Base-by-base conservation (phyloP, 2,329 filamentous ascomycete genomes). In the Talaromyces sp. region DNA sequence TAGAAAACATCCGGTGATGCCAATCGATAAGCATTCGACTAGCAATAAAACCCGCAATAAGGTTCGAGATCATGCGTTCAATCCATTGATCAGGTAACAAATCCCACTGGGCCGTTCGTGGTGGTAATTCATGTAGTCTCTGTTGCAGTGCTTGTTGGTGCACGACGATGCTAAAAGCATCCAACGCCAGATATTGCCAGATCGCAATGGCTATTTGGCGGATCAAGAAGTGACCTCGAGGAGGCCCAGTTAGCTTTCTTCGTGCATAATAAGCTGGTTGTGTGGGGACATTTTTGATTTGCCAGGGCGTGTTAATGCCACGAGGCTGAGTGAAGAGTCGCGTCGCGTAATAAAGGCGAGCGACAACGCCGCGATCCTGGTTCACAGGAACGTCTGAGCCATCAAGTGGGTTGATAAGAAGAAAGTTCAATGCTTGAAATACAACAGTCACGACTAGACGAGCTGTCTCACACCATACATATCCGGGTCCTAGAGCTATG, bases 131-230 rank as follows among this genome's bases (percentile, higher is more conserved):
- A 8, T 17, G 14, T 9, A 45, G 37, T 1, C 37, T 29, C 20
- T 37, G 40, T 6, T 42, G 33, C 8, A 44, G 16, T 10, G 50
- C 49, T 4, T 57, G 36, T 13, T 19, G 11, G 11, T 24, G 13
- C 3, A 51, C 45, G 16, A 55, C 16, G 1, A 37, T 22, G 14
- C 41, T 17, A 6, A 50, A 33, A 3, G 55, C 9, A 52, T 64
- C 57, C 9, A 65, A 27, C 4, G 51, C 40, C 10, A 64, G 33
- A 33, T 60, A 64, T 33, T 65, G 62, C 61, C 65, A 66, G 2
- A 45, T 6, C 3, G 57, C 20, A 17, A 68, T 57, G 0, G 40
- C 46, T 4, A 40, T n/a, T 24, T 68, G 63, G n/a, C 65, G 52
- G 2, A 53, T 8, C 39, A 67, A 22, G 19, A 63, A 68, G 3